Base-by-base conservation (phyloP, 257 asterid species). In the Ballota nigra region DNA sequence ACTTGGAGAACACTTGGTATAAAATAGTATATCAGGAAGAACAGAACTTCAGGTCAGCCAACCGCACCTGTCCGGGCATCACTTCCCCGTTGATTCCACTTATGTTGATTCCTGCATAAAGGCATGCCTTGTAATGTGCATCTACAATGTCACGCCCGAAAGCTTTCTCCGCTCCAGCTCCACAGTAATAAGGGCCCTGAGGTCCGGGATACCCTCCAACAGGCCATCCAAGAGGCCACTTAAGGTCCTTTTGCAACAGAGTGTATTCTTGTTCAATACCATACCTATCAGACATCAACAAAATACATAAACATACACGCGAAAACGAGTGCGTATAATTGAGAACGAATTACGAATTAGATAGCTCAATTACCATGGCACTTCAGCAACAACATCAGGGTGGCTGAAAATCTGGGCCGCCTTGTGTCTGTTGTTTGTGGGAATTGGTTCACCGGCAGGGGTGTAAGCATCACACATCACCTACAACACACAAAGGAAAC, bases 211-310 rank as follows among this genome's bases (percentile, higher is more conserved):
- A 93, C 29, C 98, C 98, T 3, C 98, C 97, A 4, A 63, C 2
- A 5, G 97, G 97, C 98, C 98, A 94, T 55, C 98, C 98, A 6
- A 94, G 70, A 5, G 98, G 98, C 98, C 98, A 94, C 60, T 84
- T 89, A 6, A 89, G 80, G 45, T 86, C 82, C 79, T 78, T 89
- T 66, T 94, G 88, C 86, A 94, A 62, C 65, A 94, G 75, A 74
- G 98, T 94, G 76, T 94, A 94, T 63, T 94, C 98, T 85, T 94
- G 97, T 78, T 94, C 97, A 15, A 94, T 91, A n/a, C 98, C 98
- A 41, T 84, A 93, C 98, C 98, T 93, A 55, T 18, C 6, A 36
- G 10, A 49, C 31, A 36, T 15, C 22, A 15, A 0, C 7, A 11
- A 4, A 10, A 29, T 10, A 2, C 7, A 16, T 19, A 53, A 20